Base-by-base conservation (phyloP, 2,329 filamentous ascomycete species). In the Alternaria incomplexa region DNA sequence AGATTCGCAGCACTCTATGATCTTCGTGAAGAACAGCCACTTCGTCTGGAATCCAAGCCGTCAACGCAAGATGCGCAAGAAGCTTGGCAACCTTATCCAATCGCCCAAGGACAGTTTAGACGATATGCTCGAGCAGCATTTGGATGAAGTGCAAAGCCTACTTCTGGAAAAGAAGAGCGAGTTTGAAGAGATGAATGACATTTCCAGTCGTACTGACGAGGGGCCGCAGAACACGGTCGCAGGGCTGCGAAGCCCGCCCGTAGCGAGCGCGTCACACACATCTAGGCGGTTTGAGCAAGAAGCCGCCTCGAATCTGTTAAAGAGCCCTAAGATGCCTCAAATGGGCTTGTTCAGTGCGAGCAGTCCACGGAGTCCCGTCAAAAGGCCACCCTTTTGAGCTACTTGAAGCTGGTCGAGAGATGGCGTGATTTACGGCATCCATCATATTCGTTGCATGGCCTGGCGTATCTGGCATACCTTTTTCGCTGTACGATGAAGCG, bases 11-110 rank as follows among this genome's bases (percentile, higher is more conserved):
- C 90, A 93, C 79, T 96, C 93, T 0, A 86, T 88, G 4, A 90
- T 97, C 50, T 97, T 90, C 72, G 91, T 97, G 17, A 88, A 90
- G 2, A 82, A 85, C 25, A 85, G 90, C 62, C 95, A 97, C 77
- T 87, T 87, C 12, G 91, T 92, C 77, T 97, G 93, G 64, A 87
- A 90, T 60, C 84, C 85, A 30, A 88, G 89, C 5, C 82, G 89
- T 20, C 84, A 77, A 8, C 83, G 83, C 53, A 87, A 86, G 70
- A 80, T 83, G 6, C 85, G 85, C 28, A 88, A 86, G 73, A 85
- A 87, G 58, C 88, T 89, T 71, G 88, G 88, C 5, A 80, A 79
- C 4, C 78, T 89, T 10, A 70, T 83, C 15, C 77, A 81, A 57
- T 87, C 85, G 4, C 70, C 80, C 1, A 77, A 81, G 17, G 75